Evolutionary conservation across 805 yeast species (phyloP), one percentile per base, ranked within the genome.

Genomic region (Hanseniaspora mollemarum): DNA sequence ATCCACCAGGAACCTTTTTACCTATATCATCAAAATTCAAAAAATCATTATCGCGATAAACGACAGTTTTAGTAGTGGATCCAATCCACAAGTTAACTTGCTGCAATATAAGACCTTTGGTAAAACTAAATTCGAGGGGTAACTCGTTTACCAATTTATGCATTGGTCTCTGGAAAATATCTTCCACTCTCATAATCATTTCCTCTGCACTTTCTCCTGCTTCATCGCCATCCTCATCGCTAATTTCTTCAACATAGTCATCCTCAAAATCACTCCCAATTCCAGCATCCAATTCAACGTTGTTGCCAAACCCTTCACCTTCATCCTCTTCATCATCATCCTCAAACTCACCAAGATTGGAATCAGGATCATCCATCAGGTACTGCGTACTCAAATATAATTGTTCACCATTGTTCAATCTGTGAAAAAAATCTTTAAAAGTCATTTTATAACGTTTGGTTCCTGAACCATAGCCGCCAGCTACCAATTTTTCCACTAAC

Each of bases 31-130:
- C 31, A 55, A 51, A 51, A 55, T 56, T 10, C 25, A 26, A n/a
- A 26, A 41, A 49, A 13, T 53, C 51, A n/a, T 53, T 43, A 12
- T 54, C 57, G 1, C 49, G 28, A 22, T 44, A 44, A 12, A 55
- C 43, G 18, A 46, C 52, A 3, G 59, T 53, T 1, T 58, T 53
- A 6, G 50, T 46, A 3, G 70, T 60, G 1, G 69, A 62, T 1
- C 88, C 88, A 66, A 81, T 71, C 90, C 90, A 83, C 6, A 83
- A 63, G 58, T 83, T 83, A 31, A 83, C 77, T 59, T 83, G 88
- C 60, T 83, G 88, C 1, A 87, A 78, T 1, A 74, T 62, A 12
- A 81, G 61, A 2, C 58, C 60, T 10, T 22, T n/a, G 8, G 63
- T 57, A 51, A 78, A 62, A n/a, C 72, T 60, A 0, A 78, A 81